phyloP scores from a whole-genome alignment of 441 rosid species.

The Syzygium malaccense region DNA sequence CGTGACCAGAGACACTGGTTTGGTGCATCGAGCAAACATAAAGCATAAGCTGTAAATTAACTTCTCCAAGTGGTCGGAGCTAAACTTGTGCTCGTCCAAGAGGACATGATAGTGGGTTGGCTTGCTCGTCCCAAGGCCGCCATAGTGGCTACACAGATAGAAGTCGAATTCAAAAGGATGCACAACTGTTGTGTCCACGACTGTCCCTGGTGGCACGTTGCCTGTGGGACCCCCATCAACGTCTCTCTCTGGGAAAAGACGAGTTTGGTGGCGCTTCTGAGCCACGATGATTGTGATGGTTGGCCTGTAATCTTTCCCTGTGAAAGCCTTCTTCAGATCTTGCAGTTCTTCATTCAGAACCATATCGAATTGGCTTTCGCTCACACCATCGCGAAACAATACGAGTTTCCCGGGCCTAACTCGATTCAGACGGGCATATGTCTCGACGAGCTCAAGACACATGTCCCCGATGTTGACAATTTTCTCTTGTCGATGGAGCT shows the following conservation, averaged over 20 bases:
- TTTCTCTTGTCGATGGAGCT: slow-evolving; percentile 45
- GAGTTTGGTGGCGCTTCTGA: slow-evolving; percentile 75
- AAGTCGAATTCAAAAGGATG: slow-evolving; percentile 74
- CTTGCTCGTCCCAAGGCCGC: slow-evolving; percentile 77
- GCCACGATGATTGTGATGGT: slow-evolving; percentile 56
- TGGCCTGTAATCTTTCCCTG: slow-evolving; percentile 31
- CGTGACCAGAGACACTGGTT: slow-evolving; percentile 65
- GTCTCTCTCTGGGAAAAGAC: slow-evolving; percentile 39
- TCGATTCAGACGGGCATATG: slow-evolving; percentile 28
- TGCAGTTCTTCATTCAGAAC: slow-evolving; percentile 63
- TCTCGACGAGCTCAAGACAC: slow-evolving; percentile 52
- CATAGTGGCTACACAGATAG: slow-evolving; percentile 72
- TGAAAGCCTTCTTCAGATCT: slow-evolving; percentile 40
- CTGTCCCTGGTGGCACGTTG: slow-evolving; percentile 72
- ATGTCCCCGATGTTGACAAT: slow-evolving; percentile 50
- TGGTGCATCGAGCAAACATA: slow-evolving; percentile 81
- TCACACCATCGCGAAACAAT: slow-evolving; percentile 78
- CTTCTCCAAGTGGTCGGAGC: slow-evolving; percentile 55
- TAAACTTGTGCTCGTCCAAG: slow-evolving; percentile 60
- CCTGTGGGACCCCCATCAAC: slow-evolving; percentile 33
- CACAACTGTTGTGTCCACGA: slow-evolving; percentile 58
- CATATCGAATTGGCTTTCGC: slow-evolving; percentile 85
- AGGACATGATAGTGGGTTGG: slow-evolving; percentile 70
- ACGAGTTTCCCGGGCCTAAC: slow-evolving; percentile 48
- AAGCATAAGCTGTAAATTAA: slow-evolving; percentile 69